Evolutionary conservation across 345 rosid genomes (phyloP).

Genomic region (Eucalyptus globulus): DNA sequence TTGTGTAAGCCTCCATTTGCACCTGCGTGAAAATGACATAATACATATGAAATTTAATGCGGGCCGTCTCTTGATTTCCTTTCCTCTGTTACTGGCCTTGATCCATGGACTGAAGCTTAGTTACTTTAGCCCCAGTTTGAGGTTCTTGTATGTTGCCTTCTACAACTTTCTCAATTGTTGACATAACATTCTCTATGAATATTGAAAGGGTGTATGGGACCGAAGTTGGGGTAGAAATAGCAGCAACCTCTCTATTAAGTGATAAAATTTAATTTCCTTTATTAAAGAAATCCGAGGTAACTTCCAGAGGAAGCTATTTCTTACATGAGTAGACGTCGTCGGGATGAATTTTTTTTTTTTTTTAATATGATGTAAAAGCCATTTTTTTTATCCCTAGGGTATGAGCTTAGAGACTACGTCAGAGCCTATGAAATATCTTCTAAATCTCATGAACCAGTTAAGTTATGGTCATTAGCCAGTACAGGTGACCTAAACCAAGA

Average conservation of each 20-base stretch:
- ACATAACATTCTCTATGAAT: not conserved
- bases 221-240: too few relatives aligned
- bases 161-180: not conserved
- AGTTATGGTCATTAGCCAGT: not conserved
- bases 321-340: too few relatives aligned
- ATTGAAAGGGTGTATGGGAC: too few relatives aligned
- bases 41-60: not conserved
- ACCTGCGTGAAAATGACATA: not conserved
- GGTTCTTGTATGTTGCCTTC: not conserved
- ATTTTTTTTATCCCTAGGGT: not conserved
- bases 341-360: too few relatives aligned
- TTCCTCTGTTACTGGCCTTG: not conserved
- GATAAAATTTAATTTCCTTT: too few relatives aligned
- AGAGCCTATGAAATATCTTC: not conserved
- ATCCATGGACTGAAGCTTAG: not conserved
- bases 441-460: not conserved
- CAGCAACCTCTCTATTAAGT: not conserved
- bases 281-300: too few relatives aligned
- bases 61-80: not conserved
- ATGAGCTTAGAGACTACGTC: not conserved
- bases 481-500: too few relatives aligned
- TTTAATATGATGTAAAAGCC: not conserved
- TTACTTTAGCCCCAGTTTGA: not conserved
- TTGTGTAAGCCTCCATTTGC: too few relatives aligned
- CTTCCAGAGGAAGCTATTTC: too few relatives aligned